Evolutionary conservation across 2,329 filamentous ascomycete species (phyloP), one percentile per base, ranked within the genome.

Genomic region (Colletotrichum tofieldiae): DNA sequence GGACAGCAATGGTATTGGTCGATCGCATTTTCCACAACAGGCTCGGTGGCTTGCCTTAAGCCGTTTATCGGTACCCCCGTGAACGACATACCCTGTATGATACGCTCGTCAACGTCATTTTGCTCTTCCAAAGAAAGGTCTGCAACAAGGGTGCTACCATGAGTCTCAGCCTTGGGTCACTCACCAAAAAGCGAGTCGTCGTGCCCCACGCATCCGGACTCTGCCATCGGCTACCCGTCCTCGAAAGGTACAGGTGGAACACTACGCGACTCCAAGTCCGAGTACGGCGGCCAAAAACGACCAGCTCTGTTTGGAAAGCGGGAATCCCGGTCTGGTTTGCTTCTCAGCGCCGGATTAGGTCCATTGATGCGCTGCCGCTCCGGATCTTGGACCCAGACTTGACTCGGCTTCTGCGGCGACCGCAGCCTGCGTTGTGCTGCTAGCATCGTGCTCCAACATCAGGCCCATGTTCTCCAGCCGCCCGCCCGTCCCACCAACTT

Each of bases 241-340:
- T 63, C 32, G 49, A 71, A 71, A 43, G 68, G 63, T 67, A 41
- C 49, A 68, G 59, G 37, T 67, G 65, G 65, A 72, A 68, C 59
- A 47, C 58, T 41, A 14, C 51, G 29, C 45, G 52, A 59, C 59
- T 68, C 59, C 52, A 55, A 63, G 45, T 72, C 54, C 65, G 45
- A 69, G 47, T 60, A 39, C 52, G 69, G 69, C 51, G 59, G 41
- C 23, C 43, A 32, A 68, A 71, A 60, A 47, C 23, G 37, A 72
- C 29, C 9, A 39, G 9, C n/a, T 5, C 43, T 45, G 58, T 49
- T 26, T 35, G 35, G 9, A 63, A 8, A 18, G 47, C 65, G 58
- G 70, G 69, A 11, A 26, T 64, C 54, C 65, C 65, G 59, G 54
- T 37, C 39, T 69, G 54, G 14, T 35, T n/a, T 63, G 37, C 58